These are phyloP conservation scores for Prunella vulgaris DNA, from an alignment of 257 asterid genomes.

Conservation along the genomic window DNA sequence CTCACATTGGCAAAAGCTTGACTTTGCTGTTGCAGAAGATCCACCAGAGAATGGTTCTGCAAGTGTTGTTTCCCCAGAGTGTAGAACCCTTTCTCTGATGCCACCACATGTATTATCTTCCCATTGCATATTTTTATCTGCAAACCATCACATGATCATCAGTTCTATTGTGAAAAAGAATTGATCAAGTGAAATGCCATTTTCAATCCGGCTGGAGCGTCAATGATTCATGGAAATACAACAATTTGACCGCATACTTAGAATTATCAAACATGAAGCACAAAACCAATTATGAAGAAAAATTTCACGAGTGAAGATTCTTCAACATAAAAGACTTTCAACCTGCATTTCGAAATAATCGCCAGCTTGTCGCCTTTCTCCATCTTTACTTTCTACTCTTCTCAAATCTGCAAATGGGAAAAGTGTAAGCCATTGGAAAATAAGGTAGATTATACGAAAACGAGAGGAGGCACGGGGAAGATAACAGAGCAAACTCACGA, in stretches of 20 bases:
- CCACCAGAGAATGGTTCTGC: constrained; percentile 84
- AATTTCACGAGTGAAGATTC: background rate
- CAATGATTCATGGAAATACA: no score
- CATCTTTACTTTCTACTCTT: constrained; percentile 49
- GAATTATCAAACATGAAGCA: background rate
- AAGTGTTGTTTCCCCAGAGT: constrained; percentile 68
- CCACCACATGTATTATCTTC: constrained; percentile 76
- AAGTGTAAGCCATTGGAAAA: background rate
- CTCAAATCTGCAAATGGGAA: constrained; percentile 50
- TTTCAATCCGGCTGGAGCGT: no score
- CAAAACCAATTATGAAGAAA: background rate
- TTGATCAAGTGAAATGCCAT: background rate
- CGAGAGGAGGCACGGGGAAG: background rate
- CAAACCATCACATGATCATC: constrained; percentile 24
- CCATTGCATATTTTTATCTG: constrained; percentile 99
- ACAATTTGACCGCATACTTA: no score
- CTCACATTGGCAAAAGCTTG: constrained; percentile 95
- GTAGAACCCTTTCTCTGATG: constrained; percentile 85
- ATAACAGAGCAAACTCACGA: constrained; percentile 41
- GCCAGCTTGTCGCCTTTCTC: constrained; percentile 54
- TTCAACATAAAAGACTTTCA: background rate
- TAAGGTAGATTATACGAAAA: background rate
- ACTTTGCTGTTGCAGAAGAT: constrained; percentile 98
- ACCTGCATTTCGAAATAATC: constrained; percentile 94
- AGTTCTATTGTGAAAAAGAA: background rate